Evolutionary conservation across 2,329 filamentous ascomycete species (phyloP).

Genomic region (Monosporascus ibericus): DNA sequence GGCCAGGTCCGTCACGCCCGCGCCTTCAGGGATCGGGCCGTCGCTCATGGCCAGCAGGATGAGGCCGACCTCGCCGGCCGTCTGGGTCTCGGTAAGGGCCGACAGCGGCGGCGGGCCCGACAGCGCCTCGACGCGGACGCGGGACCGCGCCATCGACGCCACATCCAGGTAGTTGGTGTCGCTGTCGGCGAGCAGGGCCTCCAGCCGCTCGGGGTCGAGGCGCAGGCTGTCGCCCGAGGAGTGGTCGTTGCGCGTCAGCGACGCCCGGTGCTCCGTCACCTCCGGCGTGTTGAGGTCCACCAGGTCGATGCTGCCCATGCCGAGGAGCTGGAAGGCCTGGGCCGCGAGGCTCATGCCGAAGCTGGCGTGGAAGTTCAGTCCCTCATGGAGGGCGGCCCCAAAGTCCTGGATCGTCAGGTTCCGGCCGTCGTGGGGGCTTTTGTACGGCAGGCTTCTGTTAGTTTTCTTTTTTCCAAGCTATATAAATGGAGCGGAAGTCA

Average conservation of each 20-base stretch:
- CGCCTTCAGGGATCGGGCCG: slow-evolving; percentile 3
- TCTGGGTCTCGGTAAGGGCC: background rate
- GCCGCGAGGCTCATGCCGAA: background rate
- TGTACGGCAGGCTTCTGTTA: background rate
- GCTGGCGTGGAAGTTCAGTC: background rate
- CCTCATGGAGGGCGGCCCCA: background rate
- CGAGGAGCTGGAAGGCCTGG: background rate
- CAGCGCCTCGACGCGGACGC: slow-evolving; percentile 10
- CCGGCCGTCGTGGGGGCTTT: slow-evolving; percentile 1
- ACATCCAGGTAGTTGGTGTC: slow-evolving; percentile 7
- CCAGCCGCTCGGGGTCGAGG: slow-evolving; percentile 8
- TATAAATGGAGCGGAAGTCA: background rate
- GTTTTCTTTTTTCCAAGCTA: background rate
- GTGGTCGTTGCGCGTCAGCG: slow-evolving; percentile 12
- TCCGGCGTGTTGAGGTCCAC: slow-evolving; percentile 7
- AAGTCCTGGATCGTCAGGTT: background rate
- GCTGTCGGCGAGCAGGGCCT: slow-evolving; percentile 10
- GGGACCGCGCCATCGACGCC: slow-evolving; percentile 9
- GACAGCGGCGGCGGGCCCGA: slow-evolving; percentile 3
- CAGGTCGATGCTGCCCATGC: background rate
- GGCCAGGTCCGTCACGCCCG: background rate
- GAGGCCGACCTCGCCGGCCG: slow-evolving; percentile 10
- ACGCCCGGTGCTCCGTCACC: slow-evolving; percentile 12
- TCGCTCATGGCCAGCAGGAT: slow-evolving; percentile 12
- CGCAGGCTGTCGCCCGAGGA: slow-evolving; percentile 9